These are phyloP conservation scores for Lasiodiplodia sp. DNA, from an alignment of 2,329 filamentous ascomycete species.

Conservation along the genomic window DNA sequence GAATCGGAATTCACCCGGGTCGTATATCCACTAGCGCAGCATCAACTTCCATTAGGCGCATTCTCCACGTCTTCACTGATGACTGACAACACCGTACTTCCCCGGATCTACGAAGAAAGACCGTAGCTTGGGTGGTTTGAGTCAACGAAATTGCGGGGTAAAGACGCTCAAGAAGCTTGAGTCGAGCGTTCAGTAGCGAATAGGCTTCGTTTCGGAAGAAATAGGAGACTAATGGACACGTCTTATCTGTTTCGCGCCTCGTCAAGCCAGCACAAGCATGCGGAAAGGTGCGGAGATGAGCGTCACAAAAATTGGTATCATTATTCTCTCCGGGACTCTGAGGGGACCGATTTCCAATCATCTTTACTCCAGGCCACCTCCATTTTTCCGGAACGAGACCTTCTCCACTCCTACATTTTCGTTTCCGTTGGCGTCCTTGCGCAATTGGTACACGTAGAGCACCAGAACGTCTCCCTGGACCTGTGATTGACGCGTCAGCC, in stretches of 20 bases:
- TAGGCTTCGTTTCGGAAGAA: slow-evolving; percentile 16
- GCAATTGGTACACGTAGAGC: slow-evolving; percentile 82
- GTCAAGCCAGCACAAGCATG: not conserved
- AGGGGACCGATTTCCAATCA: not conserved
- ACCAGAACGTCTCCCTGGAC: slow-evolving; percentile 96
- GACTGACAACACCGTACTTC: not conserved
- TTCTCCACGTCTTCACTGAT: not conserved
- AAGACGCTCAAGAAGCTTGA: not conserved
- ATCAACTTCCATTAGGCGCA: not conserved
- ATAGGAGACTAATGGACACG: slow-evolving; percentile 7
- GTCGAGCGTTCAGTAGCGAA: slow-evolving; percentile 4
- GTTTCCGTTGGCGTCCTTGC: slow-evolving; percentile 59
- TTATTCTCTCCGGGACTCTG: slow-evolving; percentile 9
- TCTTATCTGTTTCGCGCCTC: not conserved
- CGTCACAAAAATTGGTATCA: slow-evolving; percentile 25
- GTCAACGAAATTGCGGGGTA: slow-evolving; percentile 16
- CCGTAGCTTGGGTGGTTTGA: not conserved
- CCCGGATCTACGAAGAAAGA: not conserved
- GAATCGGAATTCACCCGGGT: not conserved
- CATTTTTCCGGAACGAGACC: slow-evolving; percentile 62
- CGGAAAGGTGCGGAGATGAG: not conserved
- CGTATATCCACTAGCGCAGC: not conserved
- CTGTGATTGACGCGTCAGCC: slow-evolving; percentile 53
- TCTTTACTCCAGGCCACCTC: slow-evolving; percentile 45
- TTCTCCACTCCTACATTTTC: slow-evolving; percentile 64